Evolutionary conservation across 148 eudicot species (phyloP), one percentile per base, ranked within the genome.

Genomic region (Euryodendron excelsum): DNA sequence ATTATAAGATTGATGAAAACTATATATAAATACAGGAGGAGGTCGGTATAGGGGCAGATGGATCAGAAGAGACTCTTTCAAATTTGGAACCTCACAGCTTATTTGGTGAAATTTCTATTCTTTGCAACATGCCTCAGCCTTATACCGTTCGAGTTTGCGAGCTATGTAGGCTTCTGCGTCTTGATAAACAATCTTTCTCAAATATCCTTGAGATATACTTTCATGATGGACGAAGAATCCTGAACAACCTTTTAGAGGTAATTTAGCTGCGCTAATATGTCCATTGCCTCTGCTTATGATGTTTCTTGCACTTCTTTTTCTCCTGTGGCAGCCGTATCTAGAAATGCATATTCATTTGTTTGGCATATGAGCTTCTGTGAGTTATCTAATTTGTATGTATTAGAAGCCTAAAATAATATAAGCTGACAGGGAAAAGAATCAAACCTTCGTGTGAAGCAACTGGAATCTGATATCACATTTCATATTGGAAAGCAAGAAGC

Each of bases 111-210:
- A 82, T 96, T 66, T 93, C 99, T 15, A 86, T 93, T 55, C 83
- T 96, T 74, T 92, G 97, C 89, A 96, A 92, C 85, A 89, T 96
- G 64, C 89, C 99, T 78, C 99, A 93, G 73, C 93, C 98, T 30
- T 88, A 83, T 75, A 88, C 97, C 3, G 90, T 96, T 64, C 90
- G 94, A 27, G 99, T 93, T 39, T 78, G 87, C 56, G 90, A 93
- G 69, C 86, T 96, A n/a, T 91, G 98, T 80, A 86, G 94, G 68
- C 91, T 96, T 83, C 83, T 96, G 71, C 92, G 98, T 23, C 83
- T 96, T 65, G 99, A 96, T 87, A 96, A 91, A 78, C 94, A 96
- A 80, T 84, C 98, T 28, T 87, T 96, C 45, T 80, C 92, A 70
- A 88, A 90, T 83, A 89, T 96, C 45, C 85, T 96, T 66, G 97